These are phyloP conservation scores for Annulohypoxylon bovei DNA, from an alignment of 495 filamentous ascomycete genomes.

Conservation along the genomic window DNA sequence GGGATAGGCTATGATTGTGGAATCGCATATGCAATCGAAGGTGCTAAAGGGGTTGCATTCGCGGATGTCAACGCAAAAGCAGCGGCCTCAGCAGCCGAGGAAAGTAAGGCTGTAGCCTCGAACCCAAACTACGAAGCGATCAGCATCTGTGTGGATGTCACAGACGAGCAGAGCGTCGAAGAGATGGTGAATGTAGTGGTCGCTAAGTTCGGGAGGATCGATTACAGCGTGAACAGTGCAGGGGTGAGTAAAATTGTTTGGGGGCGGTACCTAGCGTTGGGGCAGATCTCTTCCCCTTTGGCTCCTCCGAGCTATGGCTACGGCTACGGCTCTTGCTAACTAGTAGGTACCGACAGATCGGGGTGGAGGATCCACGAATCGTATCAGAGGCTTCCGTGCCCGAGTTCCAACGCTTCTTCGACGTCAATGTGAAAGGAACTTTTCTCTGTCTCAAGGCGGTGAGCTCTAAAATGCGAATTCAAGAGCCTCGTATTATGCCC, in stretches of 20 bases:
- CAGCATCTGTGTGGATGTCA: conserved; percentile 47
- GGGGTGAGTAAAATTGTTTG: conserved; percentile 3
- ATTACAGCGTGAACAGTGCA: conserved; percentile 25
- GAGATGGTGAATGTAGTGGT: conserved; percentile 39
- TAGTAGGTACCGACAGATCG: too few species aligned
- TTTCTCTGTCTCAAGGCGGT: background rate
- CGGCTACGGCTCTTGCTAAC: too few species aligned
- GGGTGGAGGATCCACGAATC: too few species aligned
- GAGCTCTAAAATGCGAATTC: background rate
- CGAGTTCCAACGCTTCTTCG: background rate
- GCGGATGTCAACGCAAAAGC: conserved; percentile 48
- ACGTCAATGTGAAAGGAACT: background rate
- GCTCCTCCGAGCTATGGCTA: too few species aligned
- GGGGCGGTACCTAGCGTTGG: too few species aligned
- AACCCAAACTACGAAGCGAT: conserved; percentile 37
- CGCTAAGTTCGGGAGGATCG: conserved; percentile 36
- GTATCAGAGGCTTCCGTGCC: too few species aligned
- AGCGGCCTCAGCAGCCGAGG: conserved; percentile 37
- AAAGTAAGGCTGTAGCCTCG: conserved; percentile 41
- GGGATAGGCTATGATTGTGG: conserved; percentile 48
- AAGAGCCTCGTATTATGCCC: background rate
- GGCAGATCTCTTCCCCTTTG: too few species aligned
- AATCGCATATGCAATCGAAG: conserved; percentile 50
- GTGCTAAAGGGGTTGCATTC: conserved; percentile 45
- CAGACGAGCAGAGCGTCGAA: conserved; percentile 46